Conservation (phyloP, 805 yeast genomes). For the Ogataea nonfermentans region DNA sequence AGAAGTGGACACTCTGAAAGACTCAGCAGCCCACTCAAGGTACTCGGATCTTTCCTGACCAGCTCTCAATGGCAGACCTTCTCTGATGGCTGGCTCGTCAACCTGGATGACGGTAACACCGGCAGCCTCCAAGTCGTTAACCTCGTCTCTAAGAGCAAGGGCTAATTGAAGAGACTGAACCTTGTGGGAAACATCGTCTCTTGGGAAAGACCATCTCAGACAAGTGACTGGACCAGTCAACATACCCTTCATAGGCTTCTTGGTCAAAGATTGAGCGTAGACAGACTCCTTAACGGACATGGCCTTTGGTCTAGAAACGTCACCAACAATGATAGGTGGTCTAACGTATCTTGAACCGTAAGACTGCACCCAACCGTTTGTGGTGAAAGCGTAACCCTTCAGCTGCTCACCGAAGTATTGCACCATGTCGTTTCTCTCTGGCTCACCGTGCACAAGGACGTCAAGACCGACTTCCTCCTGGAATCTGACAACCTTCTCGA, state of each 20-base stretch:
- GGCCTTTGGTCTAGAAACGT: conserved; percentile 96
- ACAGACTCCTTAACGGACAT: conserved; percentile 99
- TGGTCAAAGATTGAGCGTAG: conserved; percentile 95
- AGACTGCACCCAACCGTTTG: conserved; percentile 99
- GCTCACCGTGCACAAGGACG: conserved; percentile 99
- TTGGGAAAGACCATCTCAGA: conserved; percentile 99
- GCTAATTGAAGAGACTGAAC: conserved; percentile 96
- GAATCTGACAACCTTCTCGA: conserved; percentile 93
- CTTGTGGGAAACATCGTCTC: conserved; percentile 93
- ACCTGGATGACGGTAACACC: conserved; percentile 98
- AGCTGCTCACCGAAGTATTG: conserved; percentile 99
- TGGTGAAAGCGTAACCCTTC: conserved; percentile 97
- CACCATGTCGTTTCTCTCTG: conserved; percentile 99
- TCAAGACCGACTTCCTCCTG: conserved; percentile 99
- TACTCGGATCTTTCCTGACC: conserved; percentile 96
- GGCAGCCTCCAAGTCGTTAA: conserved; percentile 95
- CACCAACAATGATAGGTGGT: conserved; percentile 99
- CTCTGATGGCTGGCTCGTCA: conserved; percentile 99
- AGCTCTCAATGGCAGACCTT: conserved; percentile 98
- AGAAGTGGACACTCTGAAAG: conserved; percentile 98
- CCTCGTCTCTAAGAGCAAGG: conserved; percentile 98
- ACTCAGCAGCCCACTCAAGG: conserved; percentile 98
- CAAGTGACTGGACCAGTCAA: conserved; percentile 99
- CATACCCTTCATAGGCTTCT: conserved; percentile 99
- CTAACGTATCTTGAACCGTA: conserved; percentile 99